These are phyloP conservation scores for Linnemannia elongata DNA, from an alignment of 192 early-diverging fungal species.

Conservation along the genomic window DNA sequence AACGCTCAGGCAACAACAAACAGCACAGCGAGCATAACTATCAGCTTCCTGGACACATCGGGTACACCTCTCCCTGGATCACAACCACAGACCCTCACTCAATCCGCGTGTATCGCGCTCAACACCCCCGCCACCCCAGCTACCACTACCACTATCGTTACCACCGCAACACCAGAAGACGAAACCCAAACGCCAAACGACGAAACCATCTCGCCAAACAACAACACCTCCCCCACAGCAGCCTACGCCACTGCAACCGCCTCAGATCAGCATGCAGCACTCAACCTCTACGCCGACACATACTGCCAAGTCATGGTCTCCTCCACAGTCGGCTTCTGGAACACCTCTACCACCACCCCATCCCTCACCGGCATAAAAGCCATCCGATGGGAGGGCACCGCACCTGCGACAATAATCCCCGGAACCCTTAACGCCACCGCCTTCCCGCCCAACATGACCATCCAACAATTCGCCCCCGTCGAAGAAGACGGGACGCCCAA, in stretches of 20 bases:
- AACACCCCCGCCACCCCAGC: background rate
- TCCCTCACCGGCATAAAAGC: background rate
- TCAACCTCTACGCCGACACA: constrained; percentile 27
- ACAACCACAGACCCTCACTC: constrained; percentile 1
- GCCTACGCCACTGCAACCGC: constrained; percentile 13
- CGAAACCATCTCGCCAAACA: background rate
- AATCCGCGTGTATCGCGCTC: background rate
- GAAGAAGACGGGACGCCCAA: background rate
- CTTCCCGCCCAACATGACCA: constrained; percentile 12
- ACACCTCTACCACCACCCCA: background rate
- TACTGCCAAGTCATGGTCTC: constrained; percentile 10
- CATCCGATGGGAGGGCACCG: constrained; percentile 32
- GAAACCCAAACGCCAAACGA: too few species aligned
- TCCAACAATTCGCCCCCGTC: background rate
- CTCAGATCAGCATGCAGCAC: constrained; percentile 13
- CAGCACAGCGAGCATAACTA: background rate
- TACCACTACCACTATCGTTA: background rate
- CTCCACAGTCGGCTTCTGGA: constrained; percentile 39
- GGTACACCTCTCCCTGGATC: background rate
- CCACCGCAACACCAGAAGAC: background rate
- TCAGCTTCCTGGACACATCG: constrained; percentile 5
- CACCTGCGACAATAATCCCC: background rate
- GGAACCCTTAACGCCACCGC: constrained; percentile 10
- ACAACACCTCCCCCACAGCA: background rate
- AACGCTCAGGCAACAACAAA: background rate